These are phyloP conservation scores for Royoungia palumana DNA, from an alignment of 768 basidiomycete genomes.

Conservation along the genomic window DNA sequence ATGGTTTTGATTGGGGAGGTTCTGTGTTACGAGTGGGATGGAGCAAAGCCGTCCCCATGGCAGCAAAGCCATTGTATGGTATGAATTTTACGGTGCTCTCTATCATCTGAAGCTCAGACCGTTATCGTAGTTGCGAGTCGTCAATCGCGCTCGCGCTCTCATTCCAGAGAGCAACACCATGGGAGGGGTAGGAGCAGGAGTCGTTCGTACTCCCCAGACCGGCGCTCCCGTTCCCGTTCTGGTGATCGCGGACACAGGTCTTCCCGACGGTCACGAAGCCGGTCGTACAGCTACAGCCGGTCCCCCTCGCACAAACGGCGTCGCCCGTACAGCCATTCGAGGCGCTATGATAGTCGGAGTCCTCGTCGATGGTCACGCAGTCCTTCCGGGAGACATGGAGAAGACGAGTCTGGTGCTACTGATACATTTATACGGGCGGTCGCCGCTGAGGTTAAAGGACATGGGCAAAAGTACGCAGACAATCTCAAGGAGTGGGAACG, in stretches of 20 bases:
- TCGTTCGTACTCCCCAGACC: slow-evolving; percentile 23
- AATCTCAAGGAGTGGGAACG: slow-evolving; percentile 72
- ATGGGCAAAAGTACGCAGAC: slow-evolving; percentile 74
- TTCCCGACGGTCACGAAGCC: slow-evolving; percentile 25
- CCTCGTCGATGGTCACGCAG: slow-evolving; percentile 41
- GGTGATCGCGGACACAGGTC: slow-evolving; percentile 26
- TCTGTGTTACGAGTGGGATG: slow-evolving; percentile 85
- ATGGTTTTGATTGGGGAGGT: slow-evolving; percentile 95
- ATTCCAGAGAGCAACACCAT: slow-evolving; percentile 30
- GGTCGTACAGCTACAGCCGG: slow-evolving; percentile 32
- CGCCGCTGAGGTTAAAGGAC: slow-evolving; percentile 78
- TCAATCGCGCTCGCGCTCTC: slow-evolving; percentile 33
- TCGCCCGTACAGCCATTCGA: slow-evolving; percentile 51
- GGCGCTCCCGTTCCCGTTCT: slow-evolving; percentile 33
- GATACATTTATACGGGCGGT: slow-evolving; percentile 86
- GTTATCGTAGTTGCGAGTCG: slow-evolving; percentile 19
- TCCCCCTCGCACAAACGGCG: slow-evolving; percentile 38
- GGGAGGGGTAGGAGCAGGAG: slow-evolving; percentile 25
- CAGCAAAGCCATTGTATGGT: slow-evolving; percentile 80
- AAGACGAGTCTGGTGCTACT: slow-evolving; percentile 59
- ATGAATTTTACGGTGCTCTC: slow-evolving; percentile 12
- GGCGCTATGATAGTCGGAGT: slow-evolving; percentile 43
- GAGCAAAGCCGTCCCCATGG: slow-evolving; percentile 95
- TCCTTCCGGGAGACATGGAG: slow-evolving; percentile 38
- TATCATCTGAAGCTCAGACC: background rate